phyloP scores from a whole-genome alignment of 495 filamentous ascomycete genomes.

The Penicillium canescens region DNA sequence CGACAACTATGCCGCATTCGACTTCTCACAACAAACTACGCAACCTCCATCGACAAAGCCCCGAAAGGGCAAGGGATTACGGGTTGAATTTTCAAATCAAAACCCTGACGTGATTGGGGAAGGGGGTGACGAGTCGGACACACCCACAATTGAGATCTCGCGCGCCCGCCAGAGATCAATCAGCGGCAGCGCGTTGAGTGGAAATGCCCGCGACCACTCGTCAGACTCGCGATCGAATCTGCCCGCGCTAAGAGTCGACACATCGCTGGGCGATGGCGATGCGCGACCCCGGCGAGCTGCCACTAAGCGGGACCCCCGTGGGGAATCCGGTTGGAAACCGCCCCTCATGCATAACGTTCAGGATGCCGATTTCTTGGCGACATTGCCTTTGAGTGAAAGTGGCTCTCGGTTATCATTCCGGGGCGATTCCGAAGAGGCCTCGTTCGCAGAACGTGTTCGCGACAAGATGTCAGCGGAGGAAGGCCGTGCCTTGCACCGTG shows the following conservation, averaged over 20 bases:
- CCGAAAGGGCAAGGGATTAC: constrained; percentile 59
- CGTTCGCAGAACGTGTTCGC: constrained; percentile 56
- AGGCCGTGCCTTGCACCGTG: constrained; percentile 63
- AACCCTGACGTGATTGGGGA: constrained; percentile 79
- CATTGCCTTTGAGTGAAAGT: constrained; percentile 29
- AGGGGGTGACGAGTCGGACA: constrained; percentile 80
- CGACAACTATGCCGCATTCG: constrained; percentile 21
- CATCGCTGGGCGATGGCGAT: constrained; percentile 34
- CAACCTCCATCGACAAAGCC: constrained; percentile 10
- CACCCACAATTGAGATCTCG: constrained; percentile 67
- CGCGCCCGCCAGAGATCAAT: constrained; percentile 46
- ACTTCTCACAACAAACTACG: constrained; percentile 6
- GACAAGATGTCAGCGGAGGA: constrained; percentile 76
- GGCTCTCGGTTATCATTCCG: constrained; percentile 46
- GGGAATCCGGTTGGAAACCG: constrained; percentile 26
- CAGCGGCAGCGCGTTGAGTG: constrained; percentile 19
- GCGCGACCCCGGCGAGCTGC: constrained; percentile 6
- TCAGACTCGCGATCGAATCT: constrained; percentile 11
- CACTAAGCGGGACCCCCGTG: constrained; percentile 13
- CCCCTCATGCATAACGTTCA: constrained; percentile 32
- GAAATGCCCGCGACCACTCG: constrained; percentile 12
- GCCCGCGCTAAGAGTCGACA: constrained; percentile 39
- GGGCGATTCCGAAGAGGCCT: constrained; percentile 42
- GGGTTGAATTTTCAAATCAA: constrained; percentile 68
- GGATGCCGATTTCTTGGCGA: constrained; percentile 41